phyloP scores from a whole-genome alignment of 1,284 basidiomycete species.

The Rhodotorula sp. region DNA sequence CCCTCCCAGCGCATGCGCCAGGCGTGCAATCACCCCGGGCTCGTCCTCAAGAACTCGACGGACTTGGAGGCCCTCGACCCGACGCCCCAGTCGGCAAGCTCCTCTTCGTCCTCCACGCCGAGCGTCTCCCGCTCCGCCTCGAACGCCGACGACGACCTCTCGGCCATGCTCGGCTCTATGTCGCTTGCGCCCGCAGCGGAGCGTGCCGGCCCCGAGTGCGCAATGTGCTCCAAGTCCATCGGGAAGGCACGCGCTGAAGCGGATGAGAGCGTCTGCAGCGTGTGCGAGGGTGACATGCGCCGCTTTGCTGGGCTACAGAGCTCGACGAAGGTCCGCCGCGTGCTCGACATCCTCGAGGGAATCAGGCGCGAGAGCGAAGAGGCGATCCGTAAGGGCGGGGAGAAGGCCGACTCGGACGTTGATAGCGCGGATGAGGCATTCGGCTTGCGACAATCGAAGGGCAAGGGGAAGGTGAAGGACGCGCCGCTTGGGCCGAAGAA shows the following conservation, averaged over 20 bases:
- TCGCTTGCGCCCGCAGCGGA: constrained; percentile 10
- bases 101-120: constrained; percentile 57
- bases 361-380: constrained; percentile 56
- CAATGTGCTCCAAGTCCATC: constrained; percentile 11
- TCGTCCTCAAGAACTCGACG: constrained; percentile 56
- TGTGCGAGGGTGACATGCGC: constrained; percentile 38
- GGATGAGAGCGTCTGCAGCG: constrained; percentile 34
- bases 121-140: not conserved
- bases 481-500: constrained; percentile 62
- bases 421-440: constrained; percentile 51
- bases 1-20: constrained; percentile 56
- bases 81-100: constrained; percentile 1
- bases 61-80: constrained; percentile 33
- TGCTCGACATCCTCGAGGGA: constrained; percentile 69
- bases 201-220: not conserved
- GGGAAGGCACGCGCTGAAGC: not conserved
- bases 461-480: not conserved
- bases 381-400: not conserved
- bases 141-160: constrained; percentile 55
- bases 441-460: not conserved
- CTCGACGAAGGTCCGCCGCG: constrained; percentile 80
- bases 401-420: constrained; percentile 47
- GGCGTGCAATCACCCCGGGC: constrained; percentile 79
- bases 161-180: constrained; percentile 19
- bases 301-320: constrained; percentile 25